Conservation (phyloP, 306 rosid genomes). For the Arachis hypogaea region DNA sequence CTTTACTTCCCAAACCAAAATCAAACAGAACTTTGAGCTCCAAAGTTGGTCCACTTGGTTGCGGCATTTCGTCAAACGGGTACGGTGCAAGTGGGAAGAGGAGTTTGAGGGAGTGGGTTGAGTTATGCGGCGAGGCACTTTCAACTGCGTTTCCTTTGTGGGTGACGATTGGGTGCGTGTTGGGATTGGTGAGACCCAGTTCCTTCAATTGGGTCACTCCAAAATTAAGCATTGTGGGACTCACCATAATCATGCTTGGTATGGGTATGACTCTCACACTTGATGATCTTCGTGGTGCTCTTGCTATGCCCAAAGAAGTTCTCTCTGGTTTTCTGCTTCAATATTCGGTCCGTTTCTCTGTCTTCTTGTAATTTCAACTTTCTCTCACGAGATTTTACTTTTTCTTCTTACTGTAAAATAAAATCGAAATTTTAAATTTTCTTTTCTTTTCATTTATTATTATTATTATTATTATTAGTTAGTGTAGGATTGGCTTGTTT, state of each 20-base stretch:
- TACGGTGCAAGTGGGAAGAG: conserved; percentile 38
- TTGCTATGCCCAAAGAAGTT: conserved; percentile 79
- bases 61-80: conserved; percentile 65
- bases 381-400: too few species aligned
- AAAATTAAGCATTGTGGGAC: conserved; percentile 55
- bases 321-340: conserved; percentile 77
- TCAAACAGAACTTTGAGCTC: not conserved
- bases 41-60: conserved; percentile 40
- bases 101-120: conserved; percentile 65
- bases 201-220: conserved; percentile 79
- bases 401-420: too few species aligned
- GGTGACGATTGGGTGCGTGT: conserved; percentile 72
- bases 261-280: conserved; percentile 97
- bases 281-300: conserved; percentile 76
- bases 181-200: conserved; percentile 64
- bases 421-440: too few species aligned
- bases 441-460: too few species aligned
- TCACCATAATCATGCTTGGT: conserved; percentile 74
- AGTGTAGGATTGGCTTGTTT: too few species aligned
- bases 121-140: conserved; percentile 49
- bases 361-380: not conserved
- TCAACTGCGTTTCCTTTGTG: conserved; percentile 82
- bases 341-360: conserved; percentile 60
- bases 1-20: not conserved
- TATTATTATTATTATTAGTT: too few species aligned